A percentile compares a stretch with the other conserved stretches of the same genome.
Evolutionary conservation across 768 basidiomycete species (phyloP).

Genomic region (Pleurotus salmoneostramineus): DNA sequence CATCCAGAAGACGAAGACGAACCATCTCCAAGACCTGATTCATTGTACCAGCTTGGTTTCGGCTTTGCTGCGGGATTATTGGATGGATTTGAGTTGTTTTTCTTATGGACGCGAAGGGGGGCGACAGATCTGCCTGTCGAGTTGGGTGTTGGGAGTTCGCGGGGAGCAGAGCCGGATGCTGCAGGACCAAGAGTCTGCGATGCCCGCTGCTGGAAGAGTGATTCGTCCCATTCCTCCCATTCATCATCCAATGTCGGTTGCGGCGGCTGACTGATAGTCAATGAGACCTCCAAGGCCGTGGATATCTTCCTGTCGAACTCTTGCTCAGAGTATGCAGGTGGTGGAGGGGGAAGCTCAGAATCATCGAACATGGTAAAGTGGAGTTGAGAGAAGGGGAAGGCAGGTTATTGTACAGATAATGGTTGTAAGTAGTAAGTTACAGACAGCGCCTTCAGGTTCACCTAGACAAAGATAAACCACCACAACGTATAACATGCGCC

Average conservation of each 20-base stretch:
- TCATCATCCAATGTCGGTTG: conserved; percentile 28
- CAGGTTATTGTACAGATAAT: no score
- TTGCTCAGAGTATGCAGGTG: conserved; percentile 35
- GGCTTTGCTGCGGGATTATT: conserved; percentile 12
- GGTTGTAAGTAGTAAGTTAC: neutral
- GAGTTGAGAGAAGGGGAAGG: neutral
- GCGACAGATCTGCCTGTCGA: conserved; percentile 14
- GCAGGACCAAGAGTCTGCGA: neutral
- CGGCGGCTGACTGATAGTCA: conserved; percentile 21
- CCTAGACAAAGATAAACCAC: neutral
- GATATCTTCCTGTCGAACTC: conserved; percentile 53
- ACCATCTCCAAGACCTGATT: conserved; percentile 19
- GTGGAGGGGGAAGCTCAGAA: conserved; percentile 27
- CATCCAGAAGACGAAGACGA: neutral
- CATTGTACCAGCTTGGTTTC: conserved; percentile 15
- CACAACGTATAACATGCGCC: neutral
- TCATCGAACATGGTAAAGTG: conserved; percentile 16
- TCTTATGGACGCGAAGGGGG: conserved; percentile 34
- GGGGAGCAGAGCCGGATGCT: neutral
- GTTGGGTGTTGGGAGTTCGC: conserved; percentile 5
- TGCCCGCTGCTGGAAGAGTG: conserved; percentile 23
- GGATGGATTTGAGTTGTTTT: conserved; percentile 7
- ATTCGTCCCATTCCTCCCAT: conserved; percentile 51
- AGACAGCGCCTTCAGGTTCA: conserved; percentile 5
- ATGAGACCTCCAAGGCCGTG: conserved; percentile 35